Evolutionary conservation across 1,139 yeast genomes (phyloP).

Genomic region (Yarrowia galli): DNA sequence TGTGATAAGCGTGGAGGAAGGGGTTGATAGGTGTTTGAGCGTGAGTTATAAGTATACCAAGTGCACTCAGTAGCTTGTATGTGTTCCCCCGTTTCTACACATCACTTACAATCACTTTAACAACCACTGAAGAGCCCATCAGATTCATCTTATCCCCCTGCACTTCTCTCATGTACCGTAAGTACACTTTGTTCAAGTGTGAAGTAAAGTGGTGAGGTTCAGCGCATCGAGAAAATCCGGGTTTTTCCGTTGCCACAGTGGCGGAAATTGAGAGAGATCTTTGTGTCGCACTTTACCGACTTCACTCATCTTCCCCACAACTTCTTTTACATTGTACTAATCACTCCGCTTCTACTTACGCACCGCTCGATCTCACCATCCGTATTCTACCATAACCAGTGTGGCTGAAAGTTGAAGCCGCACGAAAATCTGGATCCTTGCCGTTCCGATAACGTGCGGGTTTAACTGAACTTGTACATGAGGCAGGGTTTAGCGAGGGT

Average conservation of each 20-base stretch:
- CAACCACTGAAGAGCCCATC: neutral
- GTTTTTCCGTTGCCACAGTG: constrained; percentile 12
- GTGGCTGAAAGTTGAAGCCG: constrained; percentile 10
- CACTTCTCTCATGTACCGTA: constrained; percentile 15
- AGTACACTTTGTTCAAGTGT: neutral
- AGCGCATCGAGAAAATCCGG: constrained; percentile 12
- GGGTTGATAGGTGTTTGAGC: no score
- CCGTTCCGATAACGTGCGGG: constrained; percentile 11
- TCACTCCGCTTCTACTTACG: no score
- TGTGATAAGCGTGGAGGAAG: neutral
- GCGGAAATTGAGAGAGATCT: no score
- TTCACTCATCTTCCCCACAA: no score
- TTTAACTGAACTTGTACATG: no score
- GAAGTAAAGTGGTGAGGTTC: constrained; percentile 2
- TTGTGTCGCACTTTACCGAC: no score
- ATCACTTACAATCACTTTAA: no score
- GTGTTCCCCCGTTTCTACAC: no score
- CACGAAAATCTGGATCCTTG: neutral
- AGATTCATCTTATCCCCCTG: neutral
- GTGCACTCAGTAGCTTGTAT: no score
- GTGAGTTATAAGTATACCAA: no score
- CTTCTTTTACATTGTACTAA: no score
- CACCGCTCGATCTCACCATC: neutral
- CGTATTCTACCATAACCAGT: neutral
- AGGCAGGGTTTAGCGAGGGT: neutral